These are phyloP conservation scores for Elsinoe arachidis DNA, from an alignment of 2,329 filamentous ascomycete species.

Conservation along the genomic window DNA sequence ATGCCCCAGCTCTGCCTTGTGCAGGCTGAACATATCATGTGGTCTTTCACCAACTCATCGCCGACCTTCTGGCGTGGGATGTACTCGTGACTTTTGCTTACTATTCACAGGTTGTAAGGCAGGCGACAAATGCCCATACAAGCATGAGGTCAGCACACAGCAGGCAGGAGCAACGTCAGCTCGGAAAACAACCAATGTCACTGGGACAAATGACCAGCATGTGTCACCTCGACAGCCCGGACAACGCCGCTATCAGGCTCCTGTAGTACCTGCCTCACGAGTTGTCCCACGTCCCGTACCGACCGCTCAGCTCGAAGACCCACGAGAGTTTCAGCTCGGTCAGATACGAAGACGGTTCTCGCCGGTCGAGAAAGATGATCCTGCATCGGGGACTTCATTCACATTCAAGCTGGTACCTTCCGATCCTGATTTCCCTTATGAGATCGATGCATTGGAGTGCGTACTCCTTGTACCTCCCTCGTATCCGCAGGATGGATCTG, in stretches of 20 bases:
- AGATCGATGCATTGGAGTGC: slow-evolving; percentile 60
- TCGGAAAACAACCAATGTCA: not conserved
- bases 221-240: slow-evolving; percentile 13
- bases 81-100: not conserved
- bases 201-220: slow-evolving; percentile 13
- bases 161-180: not conserved
- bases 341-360: slow-evolving; percentile 62
- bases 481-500: slow-evolving; percentile 47
- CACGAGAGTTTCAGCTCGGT: slow-evolving; percentile 63
- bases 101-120: slow-evolving; percentile 40
- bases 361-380: slow-evolving; percentile 37
- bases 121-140: slow-evolving; percentile 43
- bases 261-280: slow-evolving; percentile 35
- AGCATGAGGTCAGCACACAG: slow-evolving; percentile 33
- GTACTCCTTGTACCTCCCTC: slow-evolving; percentile 53
- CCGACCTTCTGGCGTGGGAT: not conserved
- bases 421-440: slow-evolving; percentile 77
- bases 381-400: slow-evolving; percentile 47
- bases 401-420: slow-evolving; percentile 61
- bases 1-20: not conserved
- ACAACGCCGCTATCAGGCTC: slow-evolving; percentile 23
- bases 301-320: slow-evolving; percentile 55
- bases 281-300: slow-evolving; percentile 59
- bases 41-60: not conserved
- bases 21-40: not conserved